A percentile compares a stretch with the other conserved stretches of the same genome.
phyloP scores from a whole-genome alignment of 2,329 filamentous ascomycete genomes.

The Colletotrichum graminicola region DNA sequence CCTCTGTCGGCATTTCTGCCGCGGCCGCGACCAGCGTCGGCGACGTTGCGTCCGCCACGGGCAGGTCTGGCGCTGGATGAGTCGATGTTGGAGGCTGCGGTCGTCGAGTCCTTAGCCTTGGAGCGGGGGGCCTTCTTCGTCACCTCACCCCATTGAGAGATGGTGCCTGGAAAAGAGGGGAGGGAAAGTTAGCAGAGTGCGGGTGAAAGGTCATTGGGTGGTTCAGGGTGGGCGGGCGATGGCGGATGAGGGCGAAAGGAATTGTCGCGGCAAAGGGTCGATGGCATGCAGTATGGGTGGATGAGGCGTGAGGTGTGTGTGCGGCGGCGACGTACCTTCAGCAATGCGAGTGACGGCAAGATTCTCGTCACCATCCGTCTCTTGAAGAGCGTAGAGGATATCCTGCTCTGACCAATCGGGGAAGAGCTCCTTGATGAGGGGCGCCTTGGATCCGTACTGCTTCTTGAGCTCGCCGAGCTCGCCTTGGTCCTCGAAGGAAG shows the following conservation, averaged over 20 bases:
- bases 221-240: background rate
- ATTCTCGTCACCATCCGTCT: slow-evolving; percentile 84
- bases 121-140: slow-evolving; percentile 81
- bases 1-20: slow-evolving; percentile 73
- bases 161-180: slow-evolving; percentile 67
- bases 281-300: slow-evolving; percentile 31
- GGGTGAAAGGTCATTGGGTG: background rate
- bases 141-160: slow-evolving; percentile 89
- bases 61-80: slow-evolving; percentile 61
- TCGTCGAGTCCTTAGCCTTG: slow-evolving; percentile 75
- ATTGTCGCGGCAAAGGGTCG: slow-evolving; percentile 22
- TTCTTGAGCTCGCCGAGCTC: slow-evolving; percentile 94
- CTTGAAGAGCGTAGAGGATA: slow-evolving; percentile 90
- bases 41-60: slow-evolving; percentile 72
- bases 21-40: slow-evolving; percentile 71
- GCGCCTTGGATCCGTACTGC: slow-evolving; percentile 83
- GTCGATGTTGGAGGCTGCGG: slow-evolving; percentile 64
- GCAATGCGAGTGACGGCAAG: slow-evolving; percentile 82
- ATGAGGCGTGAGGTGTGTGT: slow-evolving; percentile 4
- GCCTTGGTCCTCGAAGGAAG: slow-evolving; percentile 80
- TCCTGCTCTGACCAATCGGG: slow-evolving; percentile 96
- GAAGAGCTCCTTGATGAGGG: slow-evolving; percentile 91
- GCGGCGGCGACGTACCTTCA: slow-evolving; percentile 69
- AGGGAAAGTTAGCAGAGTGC: slow-evolving; percentile 46
- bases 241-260: background rate